Base-by-base conservation (phyloP, 306 rosid genomes). In the Prunus salicina region DNA sequence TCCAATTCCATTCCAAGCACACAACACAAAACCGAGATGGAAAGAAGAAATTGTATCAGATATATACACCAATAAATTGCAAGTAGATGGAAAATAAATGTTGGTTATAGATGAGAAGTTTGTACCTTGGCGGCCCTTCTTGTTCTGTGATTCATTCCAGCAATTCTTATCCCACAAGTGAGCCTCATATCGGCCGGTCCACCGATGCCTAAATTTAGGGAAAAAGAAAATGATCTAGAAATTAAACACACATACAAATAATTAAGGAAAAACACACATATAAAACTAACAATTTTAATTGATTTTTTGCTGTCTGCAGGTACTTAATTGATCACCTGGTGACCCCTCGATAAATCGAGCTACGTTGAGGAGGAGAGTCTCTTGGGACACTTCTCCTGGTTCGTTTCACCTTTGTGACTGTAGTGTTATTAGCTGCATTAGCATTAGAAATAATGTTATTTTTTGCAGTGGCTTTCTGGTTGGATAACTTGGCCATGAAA, bases 161-260 rank as follows among this genome's bases (percentile, higher is more conserved):
- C 93, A 87, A 84, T 87, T 88, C 84, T 87, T 92, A 64, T 92
- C 97, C 97, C 97, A 92, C 84, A 90, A 82, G 80, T 92, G 97
- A 86, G 97, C 97, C 60, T 92, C 97, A 19, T 87, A 92, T 34
- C 97, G 84, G 18, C 97, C 96, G 4, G 97, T 92, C 97, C 96
- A 92, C 18, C 93, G 84, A 75, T 90, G 97, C 76, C 97, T 90
- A 47, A 64, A 45, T 7, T 12, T 7, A 38, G 9, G 43, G 43
- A 38, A 72, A 57, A 20, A 2, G 11, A n/a, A 38, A 69, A 34
- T 47, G 24, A 16, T 66, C 7, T 28, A 27, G 30, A 32, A 34
- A 20, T 56, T 10, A 56, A 56, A 56, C 62, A 56, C 3, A 10
- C 12, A 20, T 10, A 13, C 38, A 50, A 69, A 9, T 57, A 30